Evolutionary conservation across 2,329 filamentous ascomycete genomes (phyloP).

Genomic region (Hymenoscyphus linearis): DNA sequence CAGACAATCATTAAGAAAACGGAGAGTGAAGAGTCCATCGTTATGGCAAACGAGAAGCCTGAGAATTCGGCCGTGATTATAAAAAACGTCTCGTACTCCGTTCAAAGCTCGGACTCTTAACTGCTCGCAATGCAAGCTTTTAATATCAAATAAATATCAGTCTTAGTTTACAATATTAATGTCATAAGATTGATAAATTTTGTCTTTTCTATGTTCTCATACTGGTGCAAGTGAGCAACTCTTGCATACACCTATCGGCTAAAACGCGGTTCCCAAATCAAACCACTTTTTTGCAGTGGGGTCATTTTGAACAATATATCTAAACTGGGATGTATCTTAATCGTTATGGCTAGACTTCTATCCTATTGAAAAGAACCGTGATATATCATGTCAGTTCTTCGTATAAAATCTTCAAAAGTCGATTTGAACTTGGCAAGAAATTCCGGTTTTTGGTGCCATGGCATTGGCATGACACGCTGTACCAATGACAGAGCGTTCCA

Average conservation of each 20-base stretch:
- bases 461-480: too few relatives aligned
- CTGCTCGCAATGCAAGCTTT: not conserved
- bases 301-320: not conserved
- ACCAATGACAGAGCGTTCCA: too few relatives aligned
- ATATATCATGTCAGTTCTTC: too few relatives aligned
- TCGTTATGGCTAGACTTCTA: too few relatives aligned
- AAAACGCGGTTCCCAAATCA: not conserved
- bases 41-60: not conserved
- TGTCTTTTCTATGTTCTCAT: not conserved
- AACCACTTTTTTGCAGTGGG: not conserved
- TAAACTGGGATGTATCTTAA: too few relatives aligned
- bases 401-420: too few relatives aligned
- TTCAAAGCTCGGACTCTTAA: not conserved
- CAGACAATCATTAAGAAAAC: not conserved
- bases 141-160: not conserved
- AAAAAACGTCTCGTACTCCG: not conserved
- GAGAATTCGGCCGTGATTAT: not conserved
- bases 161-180: not conserved
- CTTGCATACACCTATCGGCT: not conserved
- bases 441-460: too few relatives aligned
- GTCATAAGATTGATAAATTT: not conserved
- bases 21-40: not conserved
- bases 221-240: not conserved
- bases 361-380: too few relatives aligned
- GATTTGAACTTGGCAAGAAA: too few relatives aligned